phyloP scores from a whole-genome alignment of 768 basidiomycete genomes.

The Cubamyces lactineus region DNA sequence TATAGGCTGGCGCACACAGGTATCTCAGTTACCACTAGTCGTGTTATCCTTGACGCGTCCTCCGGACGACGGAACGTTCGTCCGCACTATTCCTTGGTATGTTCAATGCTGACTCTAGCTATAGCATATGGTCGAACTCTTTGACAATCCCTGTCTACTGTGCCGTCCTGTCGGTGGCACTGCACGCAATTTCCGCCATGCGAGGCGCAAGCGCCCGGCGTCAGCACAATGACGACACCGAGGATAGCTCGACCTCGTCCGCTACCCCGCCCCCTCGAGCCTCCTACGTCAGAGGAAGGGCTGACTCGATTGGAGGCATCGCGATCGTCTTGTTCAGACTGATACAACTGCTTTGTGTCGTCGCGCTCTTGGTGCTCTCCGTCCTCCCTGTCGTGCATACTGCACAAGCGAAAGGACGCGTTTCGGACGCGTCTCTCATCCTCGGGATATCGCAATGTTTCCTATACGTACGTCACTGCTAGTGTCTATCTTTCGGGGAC shows the following conservation, averaged over 20 bases:
- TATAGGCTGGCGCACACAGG: background rate
- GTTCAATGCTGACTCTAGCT: background rate
- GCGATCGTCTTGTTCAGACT: background rate
- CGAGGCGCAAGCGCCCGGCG: too few relatives aligned
- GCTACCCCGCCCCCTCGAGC: background rate
- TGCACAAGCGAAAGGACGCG: background rate
- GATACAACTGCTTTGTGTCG: background rate
- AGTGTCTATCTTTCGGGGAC: background rate
- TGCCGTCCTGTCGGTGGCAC: background rate
- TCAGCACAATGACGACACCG: too few relatives aligned
- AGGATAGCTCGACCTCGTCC: too few relatives aligned
- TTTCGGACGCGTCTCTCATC: background rate
- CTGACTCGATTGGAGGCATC: background rate
- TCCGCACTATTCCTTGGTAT: background rate
- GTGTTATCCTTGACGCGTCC: background rate
- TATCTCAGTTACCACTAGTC: slow-evolving; percentile 3
- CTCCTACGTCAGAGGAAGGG: background rate
- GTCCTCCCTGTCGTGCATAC: background rate
- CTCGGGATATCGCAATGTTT: background rate
- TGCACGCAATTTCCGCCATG: background rate
- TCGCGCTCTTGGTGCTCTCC: background rate
- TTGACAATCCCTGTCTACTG: background rate
- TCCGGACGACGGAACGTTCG: background rate
- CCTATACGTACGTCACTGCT: background rate
- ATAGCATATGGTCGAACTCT: background rate